Percentiles rank a stretch among this genome's conserved stretches.
Conservation (phyloP, 768 basidiomycete species). For the Leccinum truebloodii region DNA sequence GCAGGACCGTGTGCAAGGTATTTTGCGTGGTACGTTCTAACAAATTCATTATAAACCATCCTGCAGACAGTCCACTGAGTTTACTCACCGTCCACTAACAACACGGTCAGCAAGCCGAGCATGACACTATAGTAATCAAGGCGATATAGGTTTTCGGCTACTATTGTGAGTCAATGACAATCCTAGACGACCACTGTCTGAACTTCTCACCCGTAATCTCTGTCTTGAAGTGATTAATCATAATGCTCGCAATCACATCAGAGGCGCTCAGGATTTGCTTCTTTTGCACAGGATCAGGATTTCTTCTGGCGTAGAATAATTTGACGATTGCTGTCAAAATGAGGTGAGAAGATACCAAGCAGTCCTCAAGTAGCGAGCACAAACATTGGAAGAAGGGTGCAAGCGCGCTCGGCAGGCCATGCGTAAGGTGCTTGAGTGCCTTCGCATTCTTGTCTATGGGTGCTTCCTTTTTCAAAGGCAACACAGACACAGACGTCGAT, state of each 20-base stretch:
- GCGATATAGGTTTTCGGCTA: conserved; percentile 43
- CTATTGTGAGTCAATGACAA: conserved; percentile 9
- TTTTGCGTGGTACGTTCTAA: conserved; percentile 75
- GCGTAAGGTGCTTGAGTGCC: conserved; percentile 77
- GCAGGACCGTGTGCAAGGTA: conserved; percentile 79
- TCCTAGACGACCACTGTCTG: conserved; percentile 13
- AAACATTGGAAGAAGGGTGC: conserved; percentile 87
- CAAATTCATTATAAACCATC: conserved; percentile 4
- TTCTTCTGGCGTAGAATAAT: conserved; percentile 80
- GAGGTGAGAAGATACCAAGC: conserved; percentile 13
- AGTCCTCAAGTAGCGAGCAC: conserved; percentile 15
- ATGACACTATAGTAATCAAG: conserved; percentile 57
- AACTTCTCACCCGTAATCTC: conserved; percentile 50
- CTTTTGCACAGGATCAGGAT: conserved; percentile 71
- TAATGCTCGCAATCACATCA: conserved; percentile 64
- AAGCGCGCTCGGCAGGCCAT: conserved; percentile 71
- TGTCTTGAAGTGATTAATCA: conserved; percentile 67
- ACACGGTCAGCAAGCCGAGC: conserved; percentile 49
- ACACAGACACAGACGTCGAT: conserved; percentile 28
- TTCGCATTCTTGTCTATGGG: conserved; percentile 66
- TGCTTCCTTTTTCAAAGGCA: conserved; percentile 41
- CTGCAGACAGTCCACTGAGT: not conserved
- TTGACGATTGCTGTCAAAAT: conserved; percentile 70
- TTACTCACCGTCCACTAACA: conserved; percentile 58
- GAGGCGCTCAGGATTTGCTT: conserved; percentile 76